Evolutionary conservation across 805 yeast species (phyloP).

Genomic region (Barnettozyma botsteinii): DNA sequence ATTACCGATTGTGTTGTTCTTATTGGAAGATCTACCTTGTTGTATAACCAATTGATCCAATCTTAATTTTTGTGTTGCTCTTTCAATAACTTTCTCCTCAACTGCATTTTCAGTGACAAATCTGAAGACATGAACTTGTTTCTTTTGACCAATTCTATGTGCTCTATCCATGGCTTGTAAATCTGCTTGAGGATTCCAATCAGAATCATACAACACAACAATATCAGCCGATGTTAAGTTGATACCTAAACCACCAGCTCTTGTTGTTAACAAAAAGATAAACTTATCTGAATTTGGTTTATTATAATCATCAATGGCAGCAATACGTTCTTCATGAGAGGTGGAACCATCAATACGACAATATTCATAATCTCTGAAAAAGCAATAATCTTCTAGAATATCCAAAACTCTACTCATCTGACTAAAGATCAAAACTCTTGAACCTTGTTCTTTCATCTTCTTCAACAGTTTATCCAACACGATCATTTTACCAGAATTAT

Average conservation of each 20-base stretch:
- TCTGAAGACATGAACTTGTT: conserved; percentile 88
- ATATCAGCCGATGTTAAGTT: conserved; percentile 89
- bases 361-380: conserved; percentile 74
- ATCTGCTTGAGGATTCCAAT: conserved; percentile 98
- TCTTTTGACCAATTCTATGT: conserved; percentile 94
- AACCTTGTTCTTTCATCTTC: conserved; percentile 68
- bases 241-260: conserved; percentile 97
- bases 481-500: conserved; percentile 85
- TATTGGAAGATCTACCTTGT: conserved; percentile 66
- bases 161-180: conserved; percentile 98
- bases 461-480: conserved; percentile 78
- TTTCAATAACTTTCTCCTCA: conserved; percentile 91
- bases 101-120: conserved; percentile 94
- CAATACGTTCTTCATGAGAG: conserved; percentile 85
- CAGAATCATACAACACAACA: conserved; percentile 84
- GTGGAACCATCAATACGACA: conserved; percentile 94
- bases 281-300: conserved; percentile 77
- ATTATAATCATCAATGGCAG: conserved; percentile 90
- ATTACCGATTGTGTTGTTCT: conserved; percentile 47
- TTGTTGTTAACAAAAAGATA: conserved; percentile 78
- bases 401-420: conserved; percentile 91
- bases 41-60: conserved; percentile 94
- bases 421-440: conserved; percentile 85
- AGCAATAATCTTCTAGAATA: conserved; percentile 89
- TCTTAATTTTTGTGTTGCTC: conserved; percentile 91